Conservation (phyloP, 2,329 filamentous ascomycete genomes). For the Arthrocladium fulminans region DNA sequence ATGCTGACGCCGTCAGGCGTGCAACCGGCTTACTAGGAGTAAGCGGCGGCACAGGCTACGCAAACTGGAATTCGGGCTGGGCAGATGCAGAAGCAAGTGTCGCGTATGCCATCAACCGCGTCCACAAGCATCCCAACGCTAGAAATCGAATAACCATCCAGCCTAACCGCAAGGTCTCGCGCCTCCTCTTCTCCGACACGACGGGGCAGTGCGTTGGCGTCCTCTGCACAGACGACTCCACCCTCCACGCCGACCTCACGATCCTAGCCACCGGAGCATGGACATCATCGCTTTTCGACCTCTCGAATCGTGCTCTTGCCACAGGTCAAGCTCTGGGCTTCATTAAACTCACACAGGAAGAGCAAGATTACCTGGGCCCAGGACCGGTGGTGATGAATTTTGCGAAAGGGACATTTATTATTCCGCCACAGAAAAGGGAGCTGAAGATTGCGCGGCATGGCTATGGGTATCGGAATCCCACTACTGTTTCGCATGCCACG, state of each 20-base stretch:
- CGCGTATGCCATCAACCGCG: constrained; percentile 29
- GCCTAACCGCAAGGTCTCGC: constrained; percentile 29
- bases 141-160: constrained; percentile 28
- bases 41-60: constrained; percentile 30
- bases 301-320: constrained; percentile 65
- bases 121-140: constrained; percentile 23
- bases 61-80: constrained; percentile 41
- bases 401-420: constrained; percentile 45
- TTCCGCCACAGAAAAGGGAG: constrained; percentile 38
- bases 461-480: constrained; percentile 48
- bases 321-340: constrained; percentile 78
- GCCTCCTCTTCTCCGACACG: constrained; percentile 25
- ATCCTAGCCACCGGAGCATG: constrained; percentile 82
- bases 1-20: constrained; percentile 13
- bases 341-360: constrained; percentile 61
- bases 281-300: constrained; percentile 68
- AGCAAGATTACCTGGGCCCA: constrained; percentile 55
- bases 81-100: constrained; percentile 36
- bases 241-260: constrained; percentile 18
- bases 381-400: constrained; percentile 56
- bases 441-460: constrained; percentile 63
- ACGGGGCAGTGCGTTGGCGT: constrained; percentile 3
- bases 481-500: neutral
- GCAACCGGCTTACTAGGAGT: constrained; percentile 17
- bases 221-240: constrained; percentile 8